Conservation (phyloP, 805 yeast genomes). For the Metschnikowia arizonensis region DNA sequence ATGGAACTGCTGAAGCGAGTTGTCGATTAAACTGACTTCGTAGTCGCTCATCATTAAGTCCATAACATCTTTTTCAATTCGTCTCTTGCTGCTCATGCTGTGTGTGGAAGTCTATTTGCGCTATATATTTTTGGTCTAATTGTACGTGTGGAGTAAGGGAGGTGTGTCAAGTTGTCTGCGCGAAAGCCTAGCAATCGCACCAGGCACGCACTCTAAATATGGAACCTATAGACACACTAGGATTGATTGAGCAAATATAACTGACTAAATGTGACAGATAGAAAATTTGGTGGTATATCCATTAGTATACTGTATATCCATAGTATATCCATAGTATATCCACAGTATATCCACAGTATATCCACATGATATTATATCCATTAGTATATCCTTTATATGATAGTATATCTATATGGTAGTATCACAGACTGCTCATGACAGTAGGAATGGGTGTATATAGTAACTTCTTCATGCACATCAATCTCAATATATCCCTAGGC, state of each 20-base stretch:
- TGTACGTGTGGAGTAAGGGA: conserved; percentile 6
- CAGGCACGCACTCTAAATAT: background rate
- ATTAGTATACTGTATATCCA: too few species aligned
- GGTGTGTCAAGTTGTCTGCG: conserved; percentile 3
- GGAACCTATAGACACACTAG: background rate
- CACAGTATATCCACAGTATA: too few species aligned
- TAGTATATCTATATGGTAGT: background rate
- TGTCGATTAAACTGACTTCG: conserved; percentile 78
- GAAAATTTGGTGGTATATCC: too few species aligned
- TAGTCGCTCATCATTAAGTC: conserved; percentile 93
- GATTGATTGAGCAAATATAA: too few species aligned
- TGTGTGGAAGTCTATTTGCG: background rate
- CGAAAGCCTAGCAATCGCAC: conserved; percentile 5
- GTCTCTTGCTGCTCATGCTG: conserved; percentile 42
- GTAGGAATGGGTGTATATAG: background rate
- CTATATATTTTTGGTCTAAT: background rate
- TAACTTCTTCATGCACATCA: background rate
- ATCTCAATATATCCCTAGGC: background rate
- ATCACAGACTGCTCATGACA: background rate
- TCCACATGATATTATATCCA: too few species aligned
- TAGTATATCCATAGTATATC: too few species aligned
- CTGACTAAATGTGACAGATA: too few species aligned
- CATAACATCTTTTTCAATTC: conserved; percentile 95
- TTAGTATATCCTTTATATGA: background rate
- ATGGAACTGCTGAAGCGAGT: conserved; percentile 72